Percentiles rank a stretch among this genome's conserved stretches.
phyloP scores from a whole-genome alignment of 1,284 basidiomycete species.

The Pyrrhoderma lamaoense region DNA sequence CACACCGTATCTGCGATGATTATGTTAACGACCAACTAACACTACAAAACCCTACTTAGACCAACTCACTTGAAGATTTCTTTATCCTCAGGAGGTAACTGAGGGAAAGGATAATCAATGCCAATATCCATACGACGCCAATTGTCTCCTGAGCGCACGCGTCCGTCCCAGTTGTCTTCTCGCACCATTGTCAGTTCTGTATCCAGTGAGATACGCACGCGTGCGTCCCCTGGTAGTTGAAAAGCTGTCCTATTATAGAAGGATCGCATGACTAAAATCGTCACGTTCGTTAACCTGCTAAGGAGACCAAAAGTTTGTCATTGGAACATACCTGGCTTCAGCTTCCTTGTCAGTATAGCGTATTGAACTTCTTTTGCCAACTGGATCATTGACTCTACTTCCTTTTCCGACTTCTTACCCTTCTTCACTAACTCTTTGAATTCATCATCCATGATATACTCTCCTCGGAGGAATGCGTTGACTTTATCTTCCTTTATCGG shows the following conservation, averaged over 20 bases:
- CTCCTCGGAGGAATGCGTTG: slow-evolving; percentile 85
- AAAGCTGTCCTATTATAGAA: slow-evolving; percentile 99
- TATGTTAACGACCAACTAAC: neutral
- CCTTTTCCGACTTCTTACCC: slow-evolving; percentile 92
- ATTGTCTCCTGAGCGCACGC: slow-evolving; percentile 71
- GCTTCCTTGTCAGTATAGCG: slow-evolving; percentile 75
- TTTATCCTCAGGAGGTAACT: slow-evolving; percentile 73
- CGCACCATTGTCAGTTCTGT: slow-evolving; percentile 92
- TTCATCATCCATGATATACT: slow-evolving; percentile 92
- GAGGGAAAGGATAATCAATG: slow-evolving; percentile 86
- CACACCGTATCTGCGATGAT: slow-evolving; percentile 61
- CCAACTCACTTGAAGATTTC: slow-evolving; percentile 80
- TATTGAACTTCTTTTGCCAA: slow-evolving; percentile 97
- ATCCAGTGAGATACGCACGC: slow-evolving; percentile 96
- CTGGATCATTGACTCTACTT: slow-evolving; percentile 94
- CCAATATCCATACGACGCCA: slow-evolving; percentile 95
- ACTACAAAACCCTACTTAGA: neutral
- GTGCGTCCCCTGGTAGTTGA: slow-evolving; percentile 96
- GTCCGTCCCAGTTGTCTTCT: slow-evolving; percentile 96
- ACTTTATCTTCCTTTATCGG: slow-evolving; percentile 94
- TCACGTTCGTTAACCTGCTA: too few relatives aligned
- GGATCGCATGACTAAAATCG: slow-evolving; percentile 77
- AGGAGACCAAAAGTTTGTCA: slow-evolving; percentile 5
- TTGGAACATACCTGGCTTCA: slow-evolving; percentile 60
- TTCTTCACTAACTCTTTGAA: slow-evolving; percentile 85